Percentiles rank a stretch among this genome's conserved stretches.
These are phyloP conservation scores for Cymbopogon flexuosus DNA, from an alignment of 202 grass and related monocot species.

Conservation along the genomic window DNA sequence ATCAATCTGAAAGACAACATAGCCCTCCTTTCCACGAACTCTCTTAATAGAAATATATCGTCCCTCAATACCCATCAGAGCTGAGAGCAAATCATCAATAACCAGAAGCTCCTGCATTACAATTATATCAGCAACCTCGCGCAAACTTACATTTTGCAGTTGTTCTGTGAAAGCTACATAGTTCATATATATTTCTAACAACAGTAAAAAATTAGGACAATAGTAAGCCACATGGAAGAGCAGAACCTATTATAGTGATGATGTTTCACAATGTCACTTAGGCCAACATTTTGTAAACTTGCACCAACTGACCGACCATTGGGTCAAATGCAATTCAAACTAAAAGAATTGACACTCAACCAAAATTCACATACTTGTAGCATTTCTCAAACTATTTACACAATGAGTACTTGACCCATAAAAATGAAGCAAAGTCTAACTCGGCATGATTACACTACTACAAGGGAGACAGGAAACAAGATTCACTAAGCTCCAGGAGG, in stretches of 20 bases:
- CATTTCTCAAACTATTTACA: not conserved
- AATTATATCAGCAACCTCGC: constrained; percentile 11
- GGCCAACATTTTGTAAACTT: not conserved
- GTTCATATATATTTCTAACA: constrained; percentile 1
- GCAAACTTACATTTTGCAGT: not conserved
- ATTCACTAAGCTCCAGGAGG: not conserved
- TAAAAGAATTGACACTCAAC: not conserved
- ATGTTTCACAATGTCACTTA: not conserved
- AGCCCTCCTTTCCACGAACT: constrained; percentile 61
- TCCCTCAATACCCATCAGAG: constrained; percentile 82
- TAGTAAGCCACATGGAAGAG: not conserved
- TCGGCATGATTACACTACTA: not conserved
- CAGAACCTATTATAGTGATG: not conserved
- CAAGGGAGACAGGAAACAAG: not conserved
- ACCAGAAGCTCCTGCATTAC: constrained; percentile 77
- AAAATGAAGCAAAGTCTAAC: not conserved
- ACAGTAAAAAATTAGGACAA: not conserved
- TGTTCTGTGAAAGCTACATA: not conserved
- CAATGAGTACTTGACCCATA: not conserved
- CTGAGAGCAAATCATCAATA: constrained; percentile 91
- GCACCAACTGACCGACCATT: not conserved
- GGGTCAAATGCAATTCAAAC: not conserved
- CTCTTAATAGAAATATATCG: constrained; percentile 88
- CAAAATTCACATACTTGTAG: not conserved
- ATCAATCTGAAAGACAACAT: constrained; percentile 74